Conservation (phyloP, 2,329 filamentous ascomycete species). For the Teratosphaeria pseudoeucalypti region DNA sequence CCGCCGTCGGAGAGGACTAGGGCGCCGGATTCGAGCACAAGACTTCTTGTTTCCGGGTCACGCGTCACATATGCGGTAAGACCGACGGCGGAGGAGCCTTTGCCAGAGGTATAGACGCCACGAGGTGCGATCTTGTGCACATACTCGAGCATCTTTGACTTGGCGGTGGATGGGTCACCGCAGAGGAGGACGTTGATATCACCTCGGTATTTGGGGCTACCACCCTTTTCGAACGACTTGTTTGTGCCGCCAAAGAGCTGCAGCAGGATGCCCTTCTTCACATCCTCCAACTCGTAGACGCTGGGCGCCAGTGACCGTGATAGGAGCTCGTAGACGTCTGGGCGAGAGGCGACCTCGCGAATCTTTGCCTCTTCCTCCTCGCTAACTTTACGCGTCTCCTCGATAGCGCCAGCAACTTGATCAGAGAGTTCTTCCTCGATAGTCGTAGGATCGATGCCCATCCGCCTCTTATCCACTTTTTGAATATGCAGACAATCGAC, state of each 20-base stretch:
- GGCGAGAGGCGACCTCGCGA: slow-evolving; percentile 62
- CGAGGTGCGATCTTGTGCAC: slow-evolving; percentile 96
- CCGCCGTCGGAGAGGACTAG: slow-evolving; percentile 64
- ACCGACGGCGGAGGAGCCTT: slow-evolving; percentile 66
- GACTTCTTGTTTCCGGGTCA: slow-evolving; percentile 61
- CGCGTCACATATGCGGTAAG: slow-evolving; percentile 68
- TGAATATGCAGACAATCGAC: slow-evolving; percentile 92
- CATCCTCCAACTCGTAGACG: slow-evolving; percentile 95
- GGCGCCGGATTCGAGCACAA: slow-evolving; percentile 65
- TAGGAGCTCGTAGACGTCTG: slow-evolving; percentile 88
- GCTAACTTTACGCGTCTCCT: slow-evolving; percentile 73
- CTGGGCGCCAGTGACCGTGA: slow-evolving; percentile 85
- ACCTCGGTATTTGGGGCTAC: slow-evolving; percentile 87
- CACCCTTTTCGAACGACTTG: slow-evolving; percentile 94
- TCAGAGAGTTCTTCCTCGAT: slow-evolving; percentile 74
- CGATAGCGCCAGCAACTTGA: slow-evolving; percentile 57
- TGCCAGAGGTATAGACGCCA: slow-evolving; percentile 66
- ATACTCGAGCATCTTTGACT: slow-evolving; percentile 89
- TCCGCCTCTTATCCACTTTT: slow-evolving; percentile 88
- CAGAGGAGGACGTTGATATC: slow-evolving; percentile 97
- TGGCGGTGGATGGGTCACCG: slow-evolving; percentile 91
- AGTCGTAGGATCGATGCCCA: slow-evolving; percentile 84
- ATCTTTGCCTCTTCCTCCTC: slow-evolving; percentile 88
- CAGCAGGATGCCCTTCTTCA: slow-evolving; percentile 95
- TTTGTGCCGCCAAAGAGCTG: slow-evolving; percentile 97